Evolutionary conservation across 768 basidiomycete genomes (phyloP), one percentile per base, ranked within the genome.

Genomic region (Pleurotus sapidus): DNA sequence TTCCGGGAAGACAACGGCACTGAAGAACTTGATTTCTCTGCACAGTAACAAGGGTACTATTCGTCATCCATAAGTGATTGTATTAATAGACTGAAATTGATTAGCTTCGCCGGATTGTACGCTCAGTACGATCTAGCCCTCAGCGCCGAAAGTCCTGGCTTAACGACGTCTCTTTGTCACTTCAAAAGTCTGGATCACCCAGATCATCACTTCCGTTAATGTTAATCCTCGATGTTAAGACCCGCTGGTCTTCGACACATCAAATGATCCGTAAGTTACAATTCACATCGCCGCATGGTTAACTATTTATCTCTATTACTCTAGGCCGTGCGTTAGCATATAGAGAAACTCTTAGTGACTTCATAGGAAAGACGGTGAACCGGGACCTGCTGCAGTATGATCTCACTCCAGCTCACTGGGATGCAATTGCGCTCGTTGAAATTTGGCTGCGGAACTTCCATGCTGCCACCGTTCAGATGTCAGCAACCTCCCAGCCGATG

Each of bases 221-320:
- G 66, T 64, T 68, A 4, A 70, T 70, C 42, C 59, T 72, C 6
- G 69, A 72, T 57, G 65, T 72, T 0, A 55, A 53, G 40, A 72
- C 68, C 1, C 58, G 62, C 1, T 72, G 69, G 70, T 60, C 64
- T 5, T 72, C 66, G 9, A 70, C 67, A 3, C 68, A 70, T 50
- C 63, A 68, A 38, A 72, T 70, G 70, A 60, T 72, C 24, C 57
- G 59, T 70, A 56, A 20, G 64, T 62, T 30, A 7, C 25, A 9
- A 43, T 43, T 43, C 8, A 8, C 8, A 8, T 43, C 42, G 11
- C 15, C 15, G 43, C 4, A 40, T 37, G 17, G 3, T 43, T 20
- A 43, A 43, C 20, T 43, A n/a, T 15, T 43, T 45, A 39, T 30
- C 15, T 56, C 17, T 18, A n/a, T 43, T 8, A 43, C 20, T 43